Evolutionary conservation across 257 asterid species (phyloP), one percentile per base, ranked within the genome.

Genomic region (Gentiana dahurica): DNA sequence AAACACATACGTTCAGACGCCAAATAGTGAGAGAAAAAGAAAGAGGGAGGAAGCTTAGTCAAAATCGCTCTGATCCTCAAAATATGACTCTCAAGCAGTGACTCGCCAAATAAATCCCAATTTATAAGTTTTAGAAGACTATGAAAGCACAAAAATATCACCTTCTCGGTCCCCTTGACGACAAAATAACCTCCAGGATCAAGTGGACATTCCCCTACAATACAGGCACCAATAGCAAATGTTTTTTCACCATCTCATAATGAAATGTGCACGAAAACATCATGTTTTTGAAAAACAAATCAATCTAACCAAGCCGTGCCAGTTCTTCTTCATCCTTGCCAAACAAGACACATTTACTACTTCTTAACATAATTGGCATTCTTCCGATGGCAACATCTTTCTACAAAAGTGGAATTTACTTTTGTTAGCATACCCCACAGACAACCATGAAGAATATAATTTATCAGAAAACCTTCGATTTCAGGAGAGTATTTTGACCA

Each of bases 131-230:
- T 44, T 32, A 41, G 12, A 45, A 11, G 54, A 35, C 57, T 8
- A 50, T 34, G n/a, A 15, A 57, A 11, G 58, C 34, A 63, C 43
- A 51, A 15, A 60, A 60, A 47, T 48, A 43, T 72, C 72, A 89
- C 97, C 94, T 92, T 92, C 72, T 92, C 95, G 12, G 85, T 83
- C 65, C 95, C 98, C 75, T 88, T 92, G 57, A 92, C 71, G 48
- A 88, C 58, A 75, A 92, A 92, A 71, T 92, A 92, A 59, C 97
- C 97, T 60, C 98, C 97, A 15, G 97, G 98, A 67, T 92, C 98
- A 55, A 92, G 87, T 2, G 97, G 98, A 74, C 98, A 92, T 79
- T 92, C 98, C 67, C 98, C 95, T 89, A 54, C 66, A 53, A 34
- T 57, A 59, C 62, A 38, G 12, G 32, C 53, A 37, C 44, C 34